Percentiles rank a stretch among this genome's conserved stretches.
Conservation (phyloP, 2,329 filamentous ascomycete species). For the Cladosporium phlei region DNA sequence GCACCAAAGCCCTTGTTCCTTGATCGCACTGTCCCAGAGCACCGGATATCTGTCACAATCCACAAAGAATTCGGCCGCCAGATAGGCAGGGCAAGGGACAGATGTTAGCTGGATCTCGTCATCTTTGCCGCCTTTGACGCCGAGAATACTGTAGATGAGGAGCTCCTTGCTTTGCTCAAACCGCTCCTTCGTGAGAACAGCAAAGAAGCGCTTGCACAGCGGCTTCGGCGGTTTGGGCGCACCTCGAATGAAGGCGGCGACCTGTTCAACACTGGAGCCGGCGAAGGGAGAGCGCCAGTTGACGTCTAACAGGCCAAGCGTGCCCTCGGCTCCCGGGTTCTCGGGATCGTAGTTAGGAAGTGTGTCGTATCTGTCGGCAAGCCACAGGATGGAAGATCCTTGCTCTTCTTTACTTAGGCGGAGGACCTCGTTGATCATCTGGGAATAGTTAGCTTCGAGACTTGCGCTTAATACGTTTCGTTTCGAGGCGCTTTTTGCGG, state of each 20-base stretch:
- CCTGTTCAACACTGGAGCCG: background rate
- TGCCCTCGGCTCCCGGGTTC: background rate
- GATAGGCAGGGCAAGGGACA: background rate
- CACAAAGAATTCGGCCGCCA: background rate
- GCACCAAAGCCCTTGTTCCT: background rate
- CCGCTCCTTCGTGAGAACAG: background rate
- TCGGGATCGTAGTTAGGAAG: background rate
- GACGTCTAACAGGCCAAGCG: background rate
- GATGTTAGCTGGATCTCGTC: background rate
- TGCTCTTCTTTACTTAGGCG: background rate
- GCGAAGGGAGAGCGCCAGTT: slow-evolving; percentile 1
- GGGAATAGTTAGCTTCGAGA: background rate
- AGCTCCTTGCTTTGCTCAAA: background rate
- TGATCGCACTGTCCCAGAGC: background rate
- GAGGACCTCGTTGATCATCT: background rate
- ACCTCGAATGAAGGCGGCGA: background rate
- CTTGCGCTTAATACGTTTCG: no score
- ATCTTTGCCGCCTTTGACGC: no score
- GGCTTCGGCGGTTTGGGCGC: slow-evolving; percentile 3
- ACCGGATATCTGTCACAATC: background rate
- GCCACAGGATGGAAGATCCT: background rate
- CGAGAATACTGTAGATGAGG: background rate
- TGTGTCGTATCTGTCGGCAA: background rate
- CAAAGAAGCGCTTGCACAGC: background rate
- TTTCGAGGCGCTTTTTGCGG: no score